Evolutionary conservation across 192 early-diverging fungal species (phyloP), one percentile per base, ranked within the genome.

Genomic region (Chytriomyces confervae): DNA sequence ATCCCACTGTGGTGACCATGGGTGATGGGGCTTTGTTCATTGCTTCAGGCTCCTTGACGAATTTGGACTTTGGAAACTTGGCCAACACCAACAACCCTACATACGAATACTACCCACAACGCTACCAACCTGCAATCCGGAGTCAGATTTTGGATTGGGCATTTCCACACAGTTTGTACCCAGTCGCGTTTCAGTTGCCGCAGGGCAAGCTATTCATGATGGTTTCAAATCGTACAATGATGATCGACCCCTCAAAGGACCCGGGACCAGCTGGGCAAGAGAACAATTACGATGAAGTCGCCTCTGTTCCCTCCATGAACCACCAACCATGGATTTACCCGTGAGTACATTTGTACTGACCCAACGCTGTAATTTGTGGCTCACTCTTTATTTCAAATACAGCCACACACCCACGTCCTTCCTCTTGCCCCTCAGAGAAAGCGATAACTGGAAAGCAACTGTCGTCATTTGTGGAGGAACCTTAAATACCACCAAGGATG

Each of bases 1-100:
- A 86, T 72, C 84, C 84, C 6, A 84, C 80, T 49, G 81, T 83
- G 6, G 61, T 84, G 13, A 84, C 81, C 18, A 64, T 77, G 51
- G 45, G 8, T 13, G 76, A 77, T 61, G 76, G 67, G 64, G 73
- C 24, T 36, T 16, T 53, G 16, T 29, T 80, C 10, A 80, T 80
- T 60, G 24, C 80, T 24, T 49, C 51, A 29, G 79, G 79, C 11
- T n/a, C 76, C 7, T 53, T 65, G n/a, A 71, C 80, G 23, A 80
- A 80, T 50, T 10, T 80, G 10, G 79, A 80, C 65, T 75, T 76
- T 46, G 4, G 45, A 60, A 61, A 81, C 3, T 7, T 29, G 13
- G 47, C 62, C 62, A 69, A 77, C 51, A 49, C 77, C 49, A 78
- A 83, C 61, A 83, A 83, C 64, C 82, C 82, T 10, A 83, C 82